Conservation (phyloP, 2,329 filamentous ascomycete genomes). For the Colletotrichum australisinense region DNA sequence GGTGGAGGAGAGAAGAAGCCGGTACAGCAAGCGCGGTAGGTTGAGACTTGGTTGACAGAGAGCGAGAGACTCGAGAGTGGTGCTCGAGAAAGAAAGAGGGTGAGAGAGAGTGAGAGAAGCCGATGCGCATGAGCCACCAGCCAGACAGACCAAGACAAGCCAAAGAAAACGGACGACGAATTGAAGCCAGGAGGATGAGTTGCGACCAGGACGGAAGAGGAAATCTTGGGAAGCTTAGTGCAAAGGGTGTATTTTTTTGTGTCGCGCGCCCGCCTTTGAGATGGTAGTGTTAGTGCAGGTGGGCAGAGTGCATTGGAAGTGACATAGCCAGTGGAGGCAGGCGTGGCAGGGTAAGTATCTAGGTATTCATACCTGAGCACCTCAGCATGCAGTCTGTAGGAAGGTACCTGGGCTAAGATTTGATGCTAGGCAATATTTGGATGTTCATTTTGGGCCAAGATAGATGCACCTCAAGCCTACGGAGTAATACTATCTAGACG, state of each 20-base stretch:
- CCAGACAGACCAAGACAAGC: conserved; percentile 24
- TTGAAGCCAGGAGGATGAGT: conserved; percentile 20
- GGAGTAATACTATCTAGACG: not conserved
- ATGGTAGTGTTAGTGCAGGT: conserved; percentile 26
- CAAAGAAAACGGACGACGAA: conserved; percentile 26
- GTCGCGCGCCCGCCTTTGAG: conserved; percentile 26
- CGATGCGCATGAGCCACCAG: conserved; percentile 28
- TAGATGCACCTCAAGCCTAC: not conserved
- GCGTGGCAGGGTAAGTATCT: not conserved
- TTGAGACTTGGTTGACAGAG: not conserved
- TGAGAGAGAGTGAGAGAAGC: conserved; percentile 2
- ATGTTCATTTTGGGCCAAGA: not conserved
- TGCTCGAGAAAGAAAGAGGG: not conserved
- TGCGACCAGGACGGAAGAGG: conserved; percentile 33
- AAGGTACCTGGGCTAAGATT: not conserved
- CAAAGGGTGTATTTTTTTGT: conserved; percentile 20
- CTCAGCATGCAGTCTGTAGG: not conserved
- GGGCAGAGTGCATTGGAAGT: not conserved
- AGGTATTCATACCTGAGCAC: not conserved
- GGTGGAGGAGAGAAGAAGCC: not conserved
- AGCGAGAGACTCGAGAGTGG: not conserved
- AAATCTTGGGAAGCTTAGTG: conserved; percentile 25
- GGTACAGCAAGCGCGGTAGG: not conserved
- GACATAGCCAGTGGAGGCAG: conserved; percentile 1
- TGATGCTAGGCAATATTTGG: not conserved